These are phyloP conservation scores for Pseudocercospora macadamiae DNA, from an alignment of 2,329 filamentous ascomycete genomes.

Conservation along the genomic window DNA sequence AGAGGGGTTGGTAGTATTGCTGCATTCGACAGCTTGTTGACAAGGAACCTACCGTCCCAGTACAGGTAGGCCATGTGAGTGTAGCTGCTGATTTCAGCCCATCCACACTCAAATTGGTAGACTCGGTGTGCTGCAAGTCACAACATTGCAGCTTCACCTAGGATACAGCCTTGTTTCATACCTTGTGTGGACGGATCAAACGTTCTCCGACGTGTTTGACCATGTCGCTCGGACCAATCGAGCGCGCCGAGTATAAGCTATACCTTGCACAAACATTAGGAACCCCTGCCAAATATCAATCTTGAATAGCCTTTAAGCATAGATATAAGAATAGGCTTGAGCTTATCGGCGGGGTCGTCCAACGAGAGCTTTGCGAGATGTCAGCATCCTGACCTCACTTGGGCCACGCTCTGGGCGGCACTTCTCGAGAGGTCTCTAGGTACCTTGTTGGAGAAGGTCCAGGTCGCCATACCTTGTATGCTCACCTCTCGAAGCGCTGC, in stretches of 20 bases:
- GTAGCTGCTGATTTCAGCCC: not conserved
- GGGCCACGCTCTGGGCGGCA: not conserved
- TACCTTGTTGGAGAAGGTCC: not conserved
- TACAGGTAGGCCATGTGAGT: not conserved
- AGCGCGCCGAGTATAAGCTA: not conserved
- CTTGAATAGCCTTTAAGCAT: slow-evolving; percentile 1
- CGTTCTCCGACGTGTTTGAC: not conserved
- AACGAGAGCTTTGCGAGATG: not conserved
- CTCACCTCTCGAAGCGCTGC: not conserved
- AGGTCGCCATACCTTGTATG: not conserved
- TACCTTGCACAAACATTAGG: not conserved
- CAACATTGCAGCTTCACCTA: not conserved
- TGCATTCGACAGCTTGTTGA: not conserved
- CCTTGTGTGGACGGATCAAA: not conserved
- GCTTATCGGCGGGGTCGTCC: not conserved
- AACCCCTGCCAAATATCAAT: not conserved
- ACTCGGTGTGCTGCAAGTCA: not conserved
- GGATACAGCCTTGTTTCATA: not conserved
- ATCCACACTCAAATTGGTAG: not conserved
- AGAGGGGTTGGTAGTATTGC: slow-evolving; percentile 3
- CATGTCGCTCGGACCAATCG: not conserved
- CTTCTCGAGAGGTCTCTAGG: not conserved
- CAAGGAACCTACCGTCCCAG: not conserved
- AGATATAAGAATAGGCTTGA: slow-evolving; percentile 8
- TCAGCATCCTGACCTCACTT: not conserved